Evolutionary conservation across 2,329 filamentous ascomycete species (phyloP).

Genomic region (Bisporella sp.): DNA sequence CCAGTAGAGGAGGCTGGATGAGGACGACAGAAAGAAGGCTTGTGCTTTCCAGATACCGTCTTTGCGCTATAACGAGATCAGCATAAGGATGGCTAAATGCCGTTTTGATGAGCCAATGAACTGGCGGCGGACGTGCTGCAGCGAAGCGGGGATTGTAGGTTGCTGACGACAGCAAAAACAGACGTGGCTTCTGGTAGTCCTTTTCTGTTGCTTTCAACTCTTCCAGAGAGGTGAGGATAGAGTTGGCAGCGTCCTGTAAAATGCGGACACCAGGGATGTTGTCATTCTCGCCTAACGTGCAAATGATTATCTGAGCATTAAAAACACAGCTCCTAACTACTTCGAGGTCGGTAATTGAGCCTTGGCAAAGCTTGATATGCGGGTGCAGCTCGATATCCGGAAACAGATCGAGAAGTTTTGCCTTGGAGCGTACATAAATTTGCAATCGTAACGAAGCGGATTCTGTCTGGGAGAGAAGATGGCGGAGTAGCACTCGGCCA

Average conservation of each 20-base stretch:
- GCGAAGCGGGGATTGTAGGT: constrained; percentile 2
- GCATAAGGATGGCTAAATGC: constrained; percentile 2
- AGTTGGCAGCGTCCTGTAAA: neutral
- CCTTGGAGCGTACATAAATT: constrained; percentile 1
- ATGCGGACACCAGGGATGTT: constrained; percentile 1
- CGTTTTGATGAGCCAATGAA: constrained; percentile 3
- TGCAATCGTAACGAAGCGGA: neutral
- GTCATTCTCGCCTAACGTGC: constrained; percentile 2
- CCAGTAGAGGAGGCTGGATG: constrained; percentile 1
- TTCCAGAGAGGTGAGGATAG: neutral
- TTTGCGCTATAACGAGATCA: constrained; percentile 1
- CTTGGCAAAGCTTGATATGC: neutral
- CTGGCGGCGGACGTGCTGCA: neutral
- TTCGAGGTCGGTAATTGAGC: neutral
- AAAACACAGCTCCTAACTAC: neutral
- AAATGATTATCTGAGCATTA: neutral
- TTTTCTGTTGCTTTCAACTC: neutral
- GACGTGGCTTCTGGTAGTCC: neutral
- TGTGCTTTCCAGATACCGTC: neutral
- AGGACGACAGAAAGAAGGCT: neutral
- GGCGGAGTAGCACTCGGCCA: neutral
- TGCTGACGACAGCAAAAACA: constrained; percentile 1
- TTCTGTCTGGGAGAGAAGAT: neutral
- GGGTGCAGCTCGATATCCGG: neutral
- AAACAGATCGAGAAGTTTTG: neutral